Evolutionary conservation across 139 green algal species (phyloP).

Genomic region (Coelastrella sp.): DNA sequence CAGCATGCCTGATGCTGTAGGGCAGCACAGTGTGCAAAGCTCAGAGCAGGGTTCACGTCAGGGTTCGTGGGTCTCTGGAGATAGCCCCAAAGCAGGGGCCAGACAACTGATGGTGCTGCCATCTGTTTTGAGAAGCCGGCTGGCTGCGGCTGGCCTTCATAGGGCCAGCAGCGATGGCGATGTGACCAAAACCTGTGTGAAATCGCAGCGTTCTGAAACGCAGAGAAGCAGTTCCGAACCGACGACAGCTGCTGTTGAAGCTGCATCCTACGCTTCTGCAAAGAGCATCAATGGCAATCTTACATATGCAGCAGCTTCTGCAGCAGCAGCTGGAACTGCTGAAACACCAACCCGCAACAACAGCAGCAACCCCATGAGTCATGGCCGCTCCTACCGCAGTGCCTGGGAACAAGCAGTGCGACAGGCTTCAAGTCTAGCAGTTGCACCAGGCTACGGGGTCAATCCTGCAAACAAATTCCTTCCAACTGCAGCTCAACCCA

Average conservation of each 20-base stretch:
- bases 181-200: too few relatives aligned
- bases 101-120: background rate
- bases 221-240: too few relatives aligned
- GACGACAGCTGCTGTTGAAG: background rate
- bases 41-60: too few relatives aligned
- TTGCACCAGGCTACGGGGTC: slow-evolving; percentile 9
- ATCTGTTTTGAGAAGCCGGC: background rate
- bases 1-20: too few relatives aligned
- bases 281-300: background rate
- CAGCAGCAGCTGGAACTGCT: slow-evolving; percentile 29
- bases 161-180: background rate
- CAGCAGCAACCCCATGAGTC: background rate
- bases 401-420: slow-evolving; percentile 28
- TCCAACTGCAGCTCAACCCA: too few relatives aligned
- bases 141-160: background rate
- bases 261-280: background rate
- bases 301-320: slow-evolving; percentile 8
- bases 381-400: background rate
- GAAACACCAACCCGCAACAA: too few relatives aligned
- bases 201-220: too few relatives aligned
- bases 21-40: background rate
- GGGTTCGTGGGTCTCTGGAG: too few relatives aligned
- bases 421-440: slow-evolving; percentile 7
- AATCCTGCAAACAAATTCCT: background rate
- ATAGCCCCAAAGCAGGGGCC: background rate